A percentile compares a stretch with the other conserved stretches of the same genome.
phyloP scores from a whole-genome alignment of 208 protist genomes.

The Wallacemonas rigidus region DNA sequence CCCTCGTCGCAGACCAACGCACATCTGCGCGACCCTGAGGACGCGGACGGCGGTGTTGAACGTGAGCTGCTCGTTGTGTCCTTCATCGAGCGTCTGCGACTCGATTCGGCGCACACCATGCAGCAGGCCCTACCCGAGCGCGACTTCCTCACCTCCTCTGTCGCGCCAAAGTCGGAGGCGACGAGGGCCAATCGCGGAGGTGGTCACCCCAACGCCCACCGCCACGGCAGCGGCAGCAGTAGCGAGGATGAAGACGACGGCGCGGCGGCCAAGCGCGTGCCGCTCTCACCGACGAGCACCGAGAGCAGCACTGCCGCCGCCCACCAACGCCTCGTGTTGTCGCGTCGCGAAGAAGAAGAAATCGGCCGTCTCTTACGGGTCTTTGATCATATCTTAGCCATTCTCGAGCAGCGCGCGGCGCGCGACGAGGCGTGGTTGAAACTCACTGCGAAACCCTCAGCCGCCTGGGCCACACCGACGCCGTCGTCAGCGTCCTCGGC shows the following conservation, averaged over 20 bases:
- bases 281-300: not conserved
- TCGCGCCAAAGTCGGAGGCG: too few species aligned
- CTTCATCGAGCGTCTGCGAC: not conserved
- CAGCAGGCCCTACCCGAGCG: not conserved
- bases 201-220: too few species aligned
- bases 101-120: not conserved
- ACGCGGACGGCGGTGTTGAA: not conserved
- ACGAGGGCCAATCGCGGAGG: too few species aligned
- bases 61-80: constrained; percentile 5
- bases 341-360: constrained; percentile 26
- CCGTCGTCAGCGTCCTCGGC: too few species aligned
- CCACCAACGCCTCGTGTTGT: constrained; percentile 10
- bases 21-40: too few species aligned
- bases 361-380: constrained; percentile 33
- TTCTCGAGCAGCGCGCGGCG: constrained; percentile 18
- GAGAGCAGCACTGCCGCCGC: constrained; percentile 14
- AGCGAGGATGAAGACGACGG: constrained; percentile 13
- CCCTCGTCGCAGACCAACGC: not conserved
- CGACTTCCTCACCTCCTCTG: not conserved
- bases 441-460: not conserved
- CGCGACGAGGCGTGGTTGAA: not conserved
- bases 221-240: not conserved
- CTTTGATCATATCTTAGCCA: constrained; percentile 21
- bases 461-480: too few species aligned
- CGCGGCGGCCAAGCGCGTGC: not conserved